Evolutionary conservation across 768 basidiomycete genomes (phyloP), one percentile per base, ranked within the genome.

Genomic region (Mycena kentingensis): DNA sequence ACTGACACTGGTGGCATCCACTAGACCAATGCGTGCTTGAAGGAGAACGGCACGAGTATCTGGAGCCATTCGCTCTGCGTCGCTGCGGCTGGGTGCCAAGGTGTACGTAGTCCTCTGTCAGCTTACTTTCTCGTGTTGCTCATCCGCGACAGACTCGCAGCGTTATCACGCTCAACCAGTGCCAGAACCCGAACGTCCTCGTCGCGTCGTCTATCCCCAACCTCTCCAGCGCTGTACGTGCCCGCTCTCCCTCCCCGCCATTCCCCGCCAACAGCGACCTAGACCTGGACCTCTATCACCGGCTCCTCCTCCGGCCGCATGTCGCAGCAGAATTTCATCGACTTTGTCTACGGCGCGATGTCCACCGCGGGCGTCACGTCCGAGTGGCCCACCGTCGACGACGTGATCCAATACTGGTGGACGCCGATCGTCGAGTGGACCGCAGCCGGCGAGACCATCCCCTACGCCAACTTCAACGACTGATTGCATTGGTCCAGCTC

Each of bases 271-370:
- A n/a, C 31, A 29, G 8, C 12, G 5, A 19, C 29, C 44, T 19
- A 57, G 61, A 46, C 57, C 15, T 63, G 51, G 24, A 44, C 51
- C 1, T 32, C 12, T 43, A 63, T 63, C 35, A 57, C 59, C 12
- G 62, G 62, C 19, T 35, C 45, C 0, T 63, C 60, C 49, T 51
- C 31, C 27, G 60, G 61, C 48, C 59, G 60, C 28, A 58, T 63
- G 27, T 61, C 62, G 6, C 46, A 58, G 43, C 62, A 63, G 45
- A 61, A 63, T 46, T 63, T 48, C 41, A 53, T 62, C 44, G 62
- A 63, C 44, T 57, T 62, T 31, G 29, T 63, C 43, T 62, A 61
- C 46, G 56, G 60, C 11, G 18, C 24, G 5, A 54, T 61, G 49
- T 39, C 48, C 19, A 48, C 54, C 22, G 51, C 58, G 1, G 26